These are phyloP conservation scores for Ustilago esculenta DNA, from an alignment of 1,284 basidiomycete genomes.

Conservation along the genomic window DNA sequence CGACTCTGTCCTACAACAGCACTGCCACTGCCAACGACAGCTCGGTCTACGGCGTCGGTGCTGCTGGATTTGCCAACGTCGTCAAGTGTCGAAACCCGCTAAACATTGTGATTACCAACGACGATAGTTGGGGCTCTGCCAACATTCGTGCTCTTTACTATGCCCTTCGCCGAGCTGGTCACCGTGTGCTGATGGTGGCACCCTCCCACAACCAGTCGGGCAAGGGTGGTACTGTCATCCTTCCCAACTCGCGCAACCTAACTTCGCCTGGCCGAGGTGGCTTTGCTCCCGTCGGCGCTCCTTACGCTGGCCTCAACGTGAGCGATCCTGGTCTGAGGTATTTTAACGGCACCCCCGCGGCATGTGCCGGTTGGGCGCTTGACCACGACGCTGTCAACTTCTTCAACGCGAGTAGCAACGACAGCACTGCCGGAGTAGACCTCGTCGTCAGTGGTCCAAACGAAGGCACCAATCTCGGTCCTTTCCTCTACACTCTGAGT, in stretches of 20 bases:
- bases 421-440: conserved; percentile 27
- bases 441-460: conserved; percentile 47
- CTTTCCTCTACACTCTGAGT: conserved; percentile 56
- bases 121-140: conserved; percentile 50
- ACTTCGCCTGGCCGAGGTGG: conserved; percentile 50
- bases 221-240: conserved; percentile 58
- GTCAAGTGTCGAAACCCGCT: conserved; percentile 39
- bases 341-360: conserved; percentile 56
- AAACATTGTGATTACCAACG: conserved; percentile 59
- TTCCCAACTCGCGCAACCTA: conserved; percentile 49
- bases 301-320: conserved; percentile 38
- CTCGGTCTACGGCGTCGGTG: conserved; percentile 42
- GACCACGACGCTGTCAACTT: conserved; percentile 43
- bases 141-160: conserved; percentile 57
- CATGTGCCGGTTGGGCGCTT: conserved; percentile 44
- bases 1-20: conserved; percentile 30
- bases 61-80: conserved; percentile 46
- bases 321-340: conserved; percentile 45
- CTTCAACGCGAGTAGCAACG: conserved; percentile 36
- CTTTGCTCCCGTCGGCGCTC: conserved; percentile 35
- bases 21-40: conserved; percentile 12
- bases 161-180: conserved; percentile 55
- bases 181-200: conserved; percentile 53
- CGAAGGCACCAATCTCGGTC: conserved; percentile 52
- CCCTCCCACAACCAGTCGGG: conserved; percentile 56